Base-by-base conservation (phyloP, 2,329 filamentous ascomycete genomes). In the Camillea tinctor region DNA sequence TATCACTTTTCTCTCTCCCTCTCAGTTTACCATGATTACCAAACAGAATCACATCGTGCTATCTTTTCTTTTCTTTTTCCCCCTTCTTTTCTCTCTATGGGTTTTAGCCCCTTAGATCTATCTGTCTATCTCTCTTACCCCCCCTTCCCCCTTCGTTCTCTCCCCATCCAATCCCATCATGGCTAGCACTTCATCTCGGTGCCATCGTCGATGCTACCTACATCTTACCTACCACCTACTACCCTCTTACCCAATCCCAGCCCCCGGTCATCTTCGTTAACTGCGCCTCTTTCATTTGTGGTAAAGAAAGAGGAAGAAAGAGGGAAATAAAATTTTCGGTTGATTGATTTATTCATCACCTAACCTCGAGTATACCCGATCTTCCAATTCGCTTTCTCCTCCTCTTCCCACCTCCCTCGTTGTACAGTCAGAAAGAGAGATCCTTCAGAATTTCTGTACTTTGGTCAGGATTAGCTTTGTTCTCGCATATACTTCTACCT, bases 391-490 rank as follows among this genome's bases (percentile, higher is more conserved):
- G 36, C 36, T 44, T 44, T 11, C 36, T 30, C 26, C 26, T 30
- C 26, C n/a, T 44, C 17, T 44, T 44, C 36, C 36, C 36, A 11
- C 36, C 36, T 44, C 36, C 15, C 36, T 44, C n/a, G 36, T 44
- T 44, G 36, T n/a, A 44, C 36, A 13, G 13, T 15, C 2, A 44
- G n/a, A 44, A 44, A 30, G 13, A 30, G 13, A 30, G 6, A 30
- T 11, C 36, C 36, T 2, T 44, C 36, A 11, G 13, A 7, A 44
- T 44, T 44, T 44, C 6, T n/a, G 36, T 44, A 44, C 36, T 44
- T 44, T 44, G 36, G 36, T 17, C 36, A 44, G n/a, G 36, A 17
- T 44, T 57, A 55, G 52, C 52, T 61, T 64, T 55, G 57, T 63
- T 58, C 22, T 58, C 62, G 57, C 58, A 59, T 44, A 44, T 44